phyloP scores from a whole-genome alignment of 768 basidiomycete genomes.

The Suillus subalutaceus region DNA sequence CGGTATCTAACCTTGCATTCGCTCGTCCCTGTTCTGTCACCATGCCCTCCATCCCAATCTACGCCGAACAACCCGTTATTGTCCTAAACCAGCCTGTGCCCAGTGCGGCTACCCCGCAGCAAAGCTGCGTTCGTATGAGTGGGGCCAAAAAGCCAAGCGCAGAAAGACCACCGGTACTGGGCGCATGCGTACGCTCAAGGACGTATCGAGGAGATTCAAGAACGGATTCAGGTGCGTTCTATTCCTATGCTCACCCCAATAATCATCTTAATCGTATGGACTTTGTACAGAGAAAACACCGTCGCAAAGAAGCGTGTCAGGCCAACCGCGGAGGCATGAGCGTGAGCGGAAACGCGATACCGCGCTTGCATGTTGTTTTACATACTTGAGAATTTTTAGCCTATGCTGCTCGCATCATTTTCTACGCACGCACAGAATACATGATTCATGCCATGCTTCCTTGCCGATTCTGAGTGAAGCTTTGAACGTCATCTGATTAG shows the following conservation, averaged over 20 bases:
- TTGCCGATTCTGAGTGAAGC: background rate
- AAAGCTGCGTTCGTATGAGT: constrained; percentile 94
- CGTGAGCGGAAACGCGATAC: constrained; percentile 25
- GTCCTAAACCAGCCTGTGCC: constrained; percentile 68
- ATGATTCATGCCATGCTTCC: constrained; percentile 18
- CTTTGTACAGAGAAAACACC: constrained; percentile 76
- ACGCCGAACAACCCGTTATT: constrained; percentile 9
- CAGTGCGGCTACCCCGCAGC: constrained; percentile 97
- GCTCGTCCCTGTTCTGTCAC: background rate
- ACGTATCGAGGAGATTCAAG: constrained; percentile 95
- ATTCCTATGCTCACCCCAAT: background rate
- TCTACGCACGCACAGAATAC: constrained; percentile 20
- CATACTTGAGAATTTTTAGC: constrained; percentile 13
- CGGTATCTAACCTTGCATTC: background rate
- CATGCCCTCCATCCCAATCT: background rate
- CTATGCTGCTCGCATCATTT: constrained; percentile 13
- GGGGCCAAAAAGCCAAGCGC: constrained; percentile 99
- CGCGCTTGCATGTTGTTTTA: constrained; percentile 18
- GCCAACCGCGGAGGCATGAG: constrained; percentile 52
- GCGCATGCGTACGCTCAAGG: constrained; percentile 91
- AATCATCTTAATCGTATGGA: background rate
- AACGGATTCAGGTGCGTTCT: constrained; percentile 86
- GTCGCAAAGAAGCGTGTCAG: constrained; percentile 84
- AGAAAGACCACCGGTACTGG: constrained; percentile 99
- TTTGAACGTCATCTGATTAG: background rate